Base-by-base conservation (phyloP, 805 yeast genomes). In the Brettanomyces anomalus region DNA sequence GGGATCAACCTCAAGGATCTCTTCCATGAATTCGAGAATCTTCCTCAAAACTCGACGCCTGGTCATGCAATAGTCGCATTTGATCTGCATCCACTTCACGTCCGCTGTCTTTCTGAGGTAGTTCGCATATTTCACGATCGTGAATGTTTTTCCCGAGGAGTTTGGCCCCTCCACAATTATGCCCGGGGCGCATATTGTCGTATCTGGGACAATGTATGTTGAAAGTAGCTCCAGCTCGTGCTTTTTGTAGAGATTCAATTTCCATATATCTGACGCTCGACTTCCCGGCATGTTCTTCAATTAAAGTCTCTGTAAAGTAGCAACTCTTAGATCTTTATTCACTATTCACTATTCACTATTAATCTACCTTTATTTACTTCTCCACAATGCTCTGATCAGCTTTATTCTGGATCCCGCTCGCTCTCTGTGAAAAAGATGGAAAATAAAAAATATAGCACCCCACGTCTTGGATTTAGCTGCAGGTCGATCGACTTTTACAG, bases 81-180 rank as follows among this genome's bases (percentile, higher is more conserved):
- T 57, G 13, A 75, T 50, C 5, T 62, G 46, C 2, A 68, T 54
- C 17, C 53, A 51, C 4, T 53, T 51, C 4, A 67, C 51, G 2
- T 51, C 52, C 14, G 41, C 39, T 4, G 21, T 31, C 2, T 30
- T 14, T 8, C 43, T 31, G 13, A 67, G 40, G 7, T 49, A 43
- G 5, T 59, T 39, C 14, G 72, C 51, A 45, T 60, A 70, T 15
- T 50, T 43, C 2, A 45, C 48, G 4, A 74, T 56, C 1, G 67
- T 61, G 42, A 56, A 58, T 2, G 77, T 57, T 49, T 75, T 75
- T 0, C 81, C 81, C 15, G 71, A 59, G 1, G 77, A 65, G 41
- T 66, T 60, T 44, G 68, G 65, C 0, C 81, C 80, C 50, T 72
- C 76, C 3, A 74, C 62, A 2, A 71, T 52, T 10, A 74, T 37